Evolutionary conservation across 192 early-diverging fungal genomes (phyloP), one percentile per base, ranked within the genome.

Genomic region (Gryganskiella cystojenkinii): DNA sequence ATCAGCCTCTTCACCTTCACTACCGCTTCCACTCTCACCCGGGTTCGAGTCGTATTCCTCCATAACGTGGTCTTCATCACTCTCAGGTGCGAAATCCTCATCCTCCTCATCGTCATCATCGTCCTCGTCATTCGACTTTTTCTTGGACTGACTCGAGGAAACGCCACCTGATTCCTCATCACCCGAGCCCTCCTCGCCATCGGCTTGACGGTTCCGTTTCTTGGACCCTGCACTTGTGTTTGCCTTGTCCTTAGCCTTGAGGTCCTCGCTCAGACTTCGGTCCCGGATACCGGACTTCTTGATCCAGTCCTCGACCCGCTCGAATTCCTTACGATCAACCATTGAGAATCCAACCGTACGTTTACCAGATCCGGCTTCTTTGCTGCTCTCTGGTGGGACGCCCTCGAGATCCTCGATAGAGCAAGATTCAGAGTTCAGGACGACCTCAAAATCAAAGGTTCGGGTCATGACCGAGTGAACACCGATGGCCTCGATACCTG

Each of bases 391-490:
- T 4, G 20, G 24, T 14, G 67, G 68, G 7, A 70, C 43, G 5
- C 68, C 68, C 27, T 70, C 68, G 43, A 70, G 24, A 57, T 76
- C 73, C 60, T 76, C 73, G 4, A 34, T 34, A 4, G 60, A 62
- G 2, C 50, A 51, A 0, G 34, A 49, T 8, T 25, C 30, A 4
- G 1, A 43, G 17, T 76, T 46, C 64, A 76, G 50, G 22, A 76
- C 65, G 19, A 76, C 49, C 60, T 76, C 73, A 47, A 76, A 76
- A 68, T 76, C 73, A 68, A 76, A 76, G 3, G 73, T 76, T 45
- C 73, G 44, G 7, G 54, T 50, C 37, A 76, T 13, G n/a, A 76
- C 73, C 1, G 73, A 58, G 50, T 68, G 60, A 30, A 76, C 24
- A 0, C 73, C 73, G 7, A 76, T 45, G 19, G 73, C 64, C 37